Evolutionary conservation across 257 asterid genomes (phyloP).

Genomic region (Leptodermis oblonga): DNA sequence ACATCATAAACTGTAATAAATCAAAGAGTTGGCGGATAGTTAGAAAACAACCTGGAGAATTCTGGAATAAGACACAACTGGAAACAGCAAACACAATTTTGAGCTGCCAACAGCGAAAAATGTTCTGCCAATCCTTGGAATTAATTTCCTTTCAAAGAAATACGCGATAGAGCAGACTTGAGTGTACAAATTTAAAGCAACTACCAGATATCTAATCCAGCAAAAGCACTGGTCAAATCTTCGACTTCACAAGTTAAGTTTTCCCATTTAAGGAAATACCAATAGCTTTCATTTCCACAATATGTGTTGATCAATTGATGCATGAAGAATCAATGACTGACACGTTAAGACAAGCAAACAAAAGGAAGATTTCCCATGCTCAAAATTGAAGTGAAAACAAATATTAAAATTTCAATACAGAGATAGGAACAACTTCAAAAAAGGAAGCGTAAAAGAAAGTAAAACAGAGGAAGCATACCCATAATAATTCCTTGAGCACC

Average conservation of each 20-base stretch:
- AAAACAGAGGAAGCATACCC: conserved; percentile 38
- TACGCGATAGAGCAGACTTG: background rate
- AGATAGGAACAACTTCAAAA: background rate
- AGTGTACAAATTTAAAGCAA: background rate
- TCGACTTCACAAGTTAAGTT: background rate
- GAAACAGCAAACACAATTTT: background rate
- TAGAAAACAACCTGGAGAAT: background rate
- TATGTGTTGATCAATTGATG: background rate
- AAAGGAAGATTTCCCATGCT: background rate
- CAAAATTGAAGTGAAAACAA: background rate
- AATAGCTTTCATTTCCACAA: background rate
- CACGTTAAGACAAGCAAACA: background rate
- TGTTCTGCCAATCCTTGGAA: background rate
- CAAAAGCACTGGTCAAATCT: background rate
- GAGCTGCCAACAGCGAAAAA: background rate
- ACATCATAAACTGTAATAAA: conserved; percentile 75
- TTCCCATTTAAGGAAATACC: background rate
- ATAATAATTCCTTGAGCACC: conserved; percentile 72
- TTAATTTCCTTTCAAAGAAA: background rate
- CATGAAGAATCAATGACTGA: background rate
- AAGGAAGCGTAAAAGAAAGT: background rate
- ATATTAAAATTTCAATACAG: background rate
- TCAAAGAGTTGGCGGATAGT: background rate
- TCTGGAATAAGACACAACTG: background rate
- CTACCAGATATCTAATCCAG: too few species aligned